Evolutionary conservation across 176 grass and related monocot species (phyloP).

Genomic region (Aegilops sharonensis): DNA sequence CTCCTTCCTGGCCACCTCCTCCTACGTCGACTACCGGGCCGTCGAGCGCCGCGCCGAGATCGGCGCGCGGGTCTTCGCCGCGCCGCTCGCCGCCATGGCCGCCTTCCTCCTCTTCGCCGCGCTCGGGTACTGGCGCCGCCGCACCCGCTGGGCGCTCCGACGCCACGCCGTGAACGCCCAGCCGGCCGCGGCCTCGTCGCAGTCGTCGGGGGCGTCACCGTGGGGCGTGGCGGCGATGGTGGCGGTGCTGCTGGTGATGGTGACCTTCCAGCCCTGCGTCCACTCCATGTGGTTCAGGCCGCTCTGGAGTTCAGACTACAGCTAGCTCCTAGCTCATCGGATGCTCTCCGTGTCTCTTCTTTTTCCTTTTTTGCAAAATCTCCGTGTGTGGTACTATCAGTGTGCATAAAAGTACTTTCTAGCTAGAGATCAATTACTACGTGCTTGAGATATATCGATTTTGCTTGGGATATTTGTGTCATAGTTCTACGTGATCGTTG

Average conservation of each 20-base stretch:
- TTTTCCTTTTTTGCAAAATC: background rate
- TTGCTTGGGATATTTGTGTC: too few relatives aligned
- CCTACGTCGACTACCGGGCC: slow-evolving; percentile 58
- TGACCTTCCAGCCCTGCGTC: slow-evolving; percentile 53
- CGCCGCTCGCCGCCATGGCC: slow-evolving; percentile 40
- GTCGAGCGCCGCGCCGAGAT: slow-evolving; percentile 51
- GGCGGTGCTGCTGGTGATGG: slow-evolving; percentile 56
- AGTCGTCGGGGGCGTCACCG: slow-evolving; percentile 15
- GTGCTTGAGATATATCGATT: too few relatives aligned
- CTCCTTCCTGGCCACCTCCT: slow-evolving; percentile 71
- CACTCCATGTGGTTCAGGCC: slow-evolving; percentile 74
- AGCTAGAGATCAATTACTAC: too few relatives aligned
- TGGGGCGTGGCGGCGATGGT: slow-evolving; percentile 58
- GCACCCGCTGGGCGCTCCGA: slow-evolving; percentile 38
- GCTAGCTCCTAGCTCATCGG: background rate
- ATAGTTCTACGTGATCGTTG: too few relatives aligned
- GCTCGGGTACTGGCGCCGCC: slow-evolving; percentile 28
- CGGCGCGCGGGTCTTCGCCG: slow-evolving; percentile 46
- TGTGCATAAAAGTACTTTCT: background rate
- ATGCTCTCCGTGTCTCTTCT: background rate
- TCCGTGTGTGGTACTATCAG: background rate
- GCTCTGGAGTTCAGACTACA: slow-evolving; percentile 46
- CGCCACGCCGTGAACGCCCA: background rate
- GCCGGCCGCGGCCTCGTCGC: background rate
- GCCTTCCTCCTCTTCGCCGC: slow-evolving; percentile 38